phyloP scores from a whole-genome alignment of 495 filamentous ascomycete genomes.

The Aspergillus coremiiformis region DNA sequence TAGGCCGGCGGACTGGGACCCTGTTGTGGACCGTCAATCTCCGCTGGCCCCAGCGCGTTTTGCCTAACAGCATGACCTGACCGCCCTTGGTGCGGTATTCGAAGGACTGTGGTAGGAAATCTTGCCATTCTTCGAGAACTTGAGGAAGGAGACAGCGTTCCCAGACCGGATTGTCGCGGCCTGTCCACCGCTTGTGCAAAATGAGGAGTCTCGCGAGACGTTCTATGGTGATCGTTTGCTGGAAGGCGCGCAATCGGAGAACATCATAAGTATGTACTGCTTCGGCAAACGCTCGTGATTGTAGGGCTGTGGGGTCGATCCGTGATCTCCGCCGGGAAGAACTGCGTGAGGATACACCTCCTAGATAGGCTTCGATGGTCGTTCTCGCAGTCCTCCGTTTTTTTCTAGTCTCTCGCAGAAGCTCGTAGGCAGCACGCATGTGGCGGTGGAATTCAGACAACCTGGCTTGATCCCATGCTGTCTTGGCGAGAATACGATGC shows the following conservation, averaged over 20 bases:
- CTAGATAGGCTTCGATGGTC: slow-evolving; percentile 21
- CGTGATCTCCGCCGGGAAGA: not conserved
- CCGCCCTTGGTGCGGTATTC: slow-evolving; percentile 25
- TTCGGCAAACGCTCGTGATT: slow-evolving; percentile 24
- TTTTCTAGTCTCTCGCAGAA: slow-evolving; percentile 23
- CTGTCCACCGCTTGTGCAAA: slow-evolving; percentile 16
- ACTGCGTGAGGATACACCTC: not conserved
- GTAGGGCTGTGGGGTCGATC: slow-evolving; percentile 13
- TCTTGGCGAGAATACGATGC: slow-evolving; percentile 45
- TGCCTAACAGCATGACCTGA: slow-evolving; percentile 17
- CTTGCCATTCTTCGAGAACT: slow-evolving; percentile 42
- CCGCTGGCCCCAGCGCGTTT: slow-evolving; percentile 2
- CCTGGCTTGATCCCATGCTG: slow-evolving; percentile 10
- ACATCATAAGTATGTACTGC: slow-evolving; percentile 34
- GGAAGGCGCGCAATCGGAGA: slow-evolving; percentile 25
- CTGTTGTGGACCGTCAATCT: slow-evolving; percentile 4
- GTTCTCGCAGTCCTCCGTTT: slow-evolving; percentile 20
- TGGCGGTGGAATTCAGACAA: slow-evolving; percentile 19
- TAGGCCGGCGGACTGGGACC: slow-evolving; percentile 16
- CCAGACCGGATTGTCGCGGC: slow-evolving; percentile 19
- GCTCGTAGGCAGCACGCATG: slow-evolving; percentile 26
- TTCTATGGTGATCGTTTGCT: slow-evolving; percentile 22
- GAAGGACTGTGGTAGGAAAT: slow-evolving; percentile 36
- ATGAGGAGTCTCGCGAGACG: slow-evolving; percentile 15
- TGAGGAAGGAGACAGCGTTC: slow-evolving; percentile 31